Evolutionary conservation across 2,329 filamentous ascomycete species (phyloP), one percentile per base, ranked within the genome.

Genomic region (Arthrobotrys conoides): DNA sequence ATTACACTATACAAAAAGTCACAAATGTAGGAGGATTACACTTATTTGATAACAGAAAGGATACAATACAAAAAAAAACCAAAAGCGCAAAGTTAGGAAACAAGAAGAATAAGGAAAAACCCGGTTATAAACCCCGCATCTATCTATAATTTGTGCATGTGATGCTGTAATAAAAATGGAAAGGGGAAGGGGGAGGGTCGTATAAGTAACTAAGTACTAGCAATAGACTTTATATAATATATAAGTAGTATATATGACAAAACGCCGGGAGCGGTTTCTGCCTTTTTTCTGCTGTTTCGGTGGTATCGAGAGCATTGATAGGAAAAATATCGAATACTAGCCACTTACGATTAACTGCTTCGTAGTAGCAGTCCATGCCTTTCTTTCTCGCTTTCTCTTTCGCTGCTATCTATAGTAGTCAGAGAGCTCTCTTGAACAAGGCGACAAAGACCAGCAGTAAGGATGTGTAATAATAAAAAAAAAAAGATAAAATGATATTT

Each of bases 401-500:
- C 22, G 30, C 18, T 18, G 53, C 33, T 22, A 41, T 55, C 51
- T 55, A 59, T 59, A 59, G 24, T 24, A 41, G 16, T 16, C 53
- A 41, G 36, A 61, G 24, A 22, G 12, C 24, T 68, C 51, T 49
- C 64, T 55, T 16, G 20, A 46, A 55, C 38, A 16, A n/a, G 46
- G 18, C 46, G 44, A 38, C 6, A 51, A 36, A 49, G 63, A 59
- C 18, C 57, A 6, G 24, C 5, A 55, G 30, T 82, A 83, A 83
- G 38, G 41, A 57, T 30, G 41, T 22, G 30, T 22, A 24, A 65
- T 67, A 44, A 65, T 71, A 77, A 44, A 20, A 18, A 46, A 80
- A 81, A 81, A 80, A 49, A 69, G 57, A 46, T 80, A 81, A 81
- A 80, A 79, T 64, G 64, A 69, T 49, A 41, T 65, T 57, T 68